Evolutionary conservation across 306 rosid genomes (phyloP), one percentile per base, ranked within the genome.

Genomic region (Glycine latifolia): DNA sequence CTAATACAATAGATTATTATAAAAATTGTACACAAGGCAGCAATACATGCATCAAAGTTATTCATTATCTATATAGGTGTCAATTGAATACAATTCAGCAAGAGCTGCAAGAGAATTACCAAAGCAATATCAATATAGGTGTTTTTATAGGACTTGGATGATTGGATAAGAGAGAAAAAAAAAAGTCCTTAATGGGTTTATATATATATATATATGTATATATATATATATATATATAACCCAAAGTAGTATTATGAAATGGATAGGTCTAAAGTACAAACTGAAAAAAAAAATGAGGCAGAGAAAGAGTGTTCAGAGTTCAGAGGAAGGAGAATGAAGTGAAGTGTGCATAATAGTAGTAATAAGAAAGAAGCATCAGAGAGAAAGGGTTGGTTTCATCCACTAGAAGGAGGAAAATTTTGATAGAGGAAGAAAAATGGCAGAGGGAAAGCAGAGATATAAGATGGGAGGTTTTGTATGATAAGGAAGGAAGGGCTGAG

Each of bases 401-500:
- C 87, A 75, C 61, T 65, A 46, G 13, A 79, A 68, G 82, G 72
- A 54, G 77, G 8, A 35, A 63, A 74, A 17, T 20, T 26, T 26
- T 17, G 85, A 70, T 75, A 65, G 75, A 73, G 73, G 74, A 75
- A 61, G 67, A 54, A 37, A 76, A 78, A 61, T 71, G 59, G 67
- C 3, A 68, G 82, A 52, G 69, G 56, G 56, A 79, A 37, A 83
- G 76, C 48, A 84, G 48, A 83, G 83, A 82, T 80, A 79, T 79
- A 81, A 26, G 86, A 80, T 46, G 74, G 56, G 43, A 63, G 60
- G 54, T 76, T 55, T 55, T 73, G 97, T 88, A 67, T 88, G 99
- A 95, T 95, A 95, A 95, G 98, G 88, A 90, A 92, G 90, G 94
- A 92, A 91, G 97, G 98, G 98, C 75, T 82, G 97, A 95, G 97